Evolutionary conservation across 1,284 basidiomycete species (phyloP).

Genomic region (Cystobasidiaceae sp.): DNA sequence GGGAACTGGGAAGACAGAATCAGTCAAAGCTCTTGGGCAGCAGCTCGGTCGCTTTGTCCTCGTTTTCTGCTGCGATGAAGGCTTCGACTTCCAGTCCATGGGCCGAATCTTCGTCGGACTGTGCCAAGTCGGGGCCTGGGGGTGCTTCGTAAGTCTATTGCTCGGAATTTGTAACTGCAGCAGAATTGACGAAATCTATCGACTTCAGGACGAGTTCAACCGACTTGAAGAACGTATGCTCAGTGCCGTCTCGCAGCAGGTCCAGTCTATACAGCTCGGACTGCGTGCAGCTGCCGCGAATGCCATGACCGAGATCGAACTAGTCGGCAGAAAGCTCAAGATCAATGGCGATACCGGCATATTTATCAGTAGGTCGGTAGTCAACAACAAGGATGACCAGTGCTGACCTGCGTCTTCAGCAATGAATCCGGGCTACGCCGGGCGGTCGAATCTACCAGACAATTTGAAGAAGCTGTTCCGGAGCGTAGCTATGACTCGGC

Average conservation of each 20-base stretch:
- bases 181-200: slow-evolving; percentile 37
- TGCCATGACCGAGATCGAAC: slow-evolving; percentile 81
- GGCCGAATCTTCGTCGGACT: slow-evolving; percentile 97
- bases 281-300: slow-evolving; percentile 72
- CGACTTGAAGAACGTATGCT: slow-evolving; percentile 96
- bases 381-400: background rate
- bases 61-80: slow-evolving; percentile 99
- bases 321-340: slow-evolving; percentile 90
- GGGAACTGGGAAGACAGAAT: slow-evolving; percentile 98
- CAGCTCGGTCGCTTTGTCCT: slow-evolving; percentile 96
- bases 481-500: slow-evolving; percentile 98
- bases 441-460: slow-evolving; percentile 91
- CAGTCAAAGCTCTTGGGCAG: slow-evolving; percentile 96
- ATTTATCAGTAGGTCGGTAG: slow-evolving; percentile 41
- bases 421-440: slow-evolving; percentile 87
- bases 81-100: slow-evolving; percentile 99
- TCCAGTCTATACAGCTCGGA: slow-evolving; percentile 97
- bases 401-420: background rate
- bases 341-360: slow-evolving; percentile 88
- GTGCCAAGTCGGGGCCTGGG: slow-evolving; percentile 99
- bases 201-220: slow-evolving; percentile 54
- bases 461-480: slow-evolving; percentile 91
- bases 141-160: slow-evolving; percentile 62
- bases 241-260: slow-evolving; percentile 97
- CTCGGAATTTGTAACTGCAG: slow-evolving; percentile 8